phyloP scores from a whole-genome alignment of 495 filamentous ascomycete genomes.

The Cetradonia linearis region DNA sequence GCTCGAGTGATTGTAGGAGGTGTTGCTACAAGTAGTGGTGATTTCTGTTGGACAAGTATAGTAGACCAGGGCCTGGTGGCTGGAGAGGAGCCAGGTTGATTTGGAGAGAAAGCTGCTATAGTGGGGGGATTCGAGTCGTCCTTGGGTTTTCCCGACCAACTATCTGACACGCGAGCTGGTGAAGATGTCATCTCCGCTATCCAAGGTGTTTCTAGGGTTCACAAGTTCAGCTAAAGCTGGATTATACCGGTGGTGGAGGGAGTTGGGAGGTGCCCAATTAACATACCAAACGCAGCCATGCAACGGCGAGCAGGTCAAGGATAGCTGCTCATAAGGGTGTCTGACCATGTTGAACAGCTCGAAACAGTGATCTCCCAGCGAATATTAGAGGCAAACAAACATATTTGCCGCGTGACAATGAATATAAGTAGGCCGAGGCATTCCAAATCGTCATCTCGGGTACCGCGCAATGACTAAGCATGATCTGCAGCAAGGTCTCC shows the following conservation, averaged over 20 bases:
- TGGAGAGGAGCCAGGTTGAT: conserved; percentile 54
- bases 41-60: conserved; percentile 93
- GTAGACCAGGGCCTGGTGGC: conserved; percentile 72
- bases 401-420: neutral
- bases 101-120: conserved; percentile 76
- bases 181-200: conserved; percentile 31
- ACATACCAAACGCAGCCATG: conserved; percentile 55
- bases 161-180: conserved; percentile 30
- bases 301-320: conserved; percentile 30
- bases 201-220: conserved; percentile 52
- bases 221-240: neutral
- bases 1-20: conserved; percentile 88
- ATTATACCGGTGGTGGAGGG: conserved; percentile 16
- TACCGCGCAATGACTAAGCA: conserved; percentile 6
- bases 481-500: neutral
- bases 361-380: neutral
- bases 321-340: neutral
- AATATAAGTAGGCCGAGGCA: neutral
- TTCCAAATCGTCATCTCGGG: neutral
- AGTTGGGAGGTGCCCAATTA: neutral
- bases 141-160: conserved; percentile 31
- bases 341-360: neutral
- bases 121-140: conserved; percentile 57
- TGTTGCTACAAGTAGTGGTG: conserved; percentile 82
- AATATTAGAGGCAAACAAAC: neutral